Conservation (phyloP, 805 yeast genomes). For the Saturnispora dispora region DNA sequence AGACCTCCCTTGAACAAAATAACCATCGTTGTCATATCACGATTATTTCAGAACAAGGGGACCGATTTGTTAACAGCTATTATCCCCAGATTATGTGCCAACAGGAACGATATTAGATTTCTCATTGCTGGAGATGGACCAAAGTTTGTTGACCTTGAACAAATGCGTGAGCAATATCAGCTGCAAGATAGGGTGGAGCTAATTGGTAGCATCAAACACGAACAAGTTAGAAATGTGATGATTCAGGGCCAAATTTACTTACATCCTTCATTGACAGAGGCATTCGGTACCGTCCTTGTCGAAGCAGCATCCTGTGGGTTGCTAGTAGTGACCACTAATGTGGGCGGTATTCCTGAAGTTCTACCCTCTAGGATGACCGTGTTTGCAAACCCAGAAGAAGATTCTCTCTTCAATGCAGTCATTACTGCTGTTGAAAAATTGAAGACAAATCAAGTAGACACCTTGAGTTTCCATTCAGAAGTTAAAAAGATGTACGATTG, state of each 20-base stretch:
- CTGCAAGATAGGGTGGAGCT: slow-evolving; percentile 82
- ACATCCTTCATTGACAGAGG: slow-evolving; percentile 92
- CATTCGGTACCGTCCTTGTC: slow-evolving; percentile 93
- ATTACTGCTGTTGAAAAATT: slow-evolving; percentile 58
- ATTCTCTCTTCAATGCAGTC: slow-evolving; percentile 65
- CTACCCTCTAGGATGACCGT: slow-evolving; percentile 88
- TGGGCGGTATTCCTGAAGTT: slow-evolving; percentile 97
- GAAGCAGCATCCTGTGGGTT: slow-evolving; percentile 97
- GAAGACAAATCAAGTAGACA: slow-evolving; percentile 51
- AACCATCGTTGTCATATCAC: slow-evolving; percentile 82
- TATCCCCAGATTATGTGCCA: slow-evolving; percentile 71
- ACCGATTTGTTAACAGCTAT: slow-evolving; percentile 79
- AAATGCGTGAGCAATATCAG: slow-evolving; percentile 80
- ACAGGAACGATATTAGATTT: slow-evolving; percentile 58
- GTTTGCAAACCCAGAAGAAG: slow-evolving; percentile 83
- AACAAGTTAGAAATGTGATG: slow-evolving; percentile 88
- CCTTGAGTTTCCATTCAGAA: slow-evolving; percentile 68
- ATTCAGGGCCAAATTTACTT: slow-evolving; percentile 86
- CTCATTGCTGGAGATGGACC: slow-evolving; percentile 97
- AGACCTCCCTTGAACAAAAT: slow-evolving; percentile 34
- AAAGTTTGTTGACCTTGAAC: slow-evolving; percentile 84
- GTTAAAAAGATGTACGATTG: slow-evolving; percentile 83
- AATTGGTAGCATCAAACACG: slow-evolving; percentile 84
- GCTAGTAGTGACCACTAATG: slow-evolving; percentile 86
- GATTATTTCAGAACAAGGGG: slow-evolving; percentile 94